Evolutionary conservation across 768 basidiomycete genomes (phyloP).

Genomic region (Lactarius psammicola): DNA sequence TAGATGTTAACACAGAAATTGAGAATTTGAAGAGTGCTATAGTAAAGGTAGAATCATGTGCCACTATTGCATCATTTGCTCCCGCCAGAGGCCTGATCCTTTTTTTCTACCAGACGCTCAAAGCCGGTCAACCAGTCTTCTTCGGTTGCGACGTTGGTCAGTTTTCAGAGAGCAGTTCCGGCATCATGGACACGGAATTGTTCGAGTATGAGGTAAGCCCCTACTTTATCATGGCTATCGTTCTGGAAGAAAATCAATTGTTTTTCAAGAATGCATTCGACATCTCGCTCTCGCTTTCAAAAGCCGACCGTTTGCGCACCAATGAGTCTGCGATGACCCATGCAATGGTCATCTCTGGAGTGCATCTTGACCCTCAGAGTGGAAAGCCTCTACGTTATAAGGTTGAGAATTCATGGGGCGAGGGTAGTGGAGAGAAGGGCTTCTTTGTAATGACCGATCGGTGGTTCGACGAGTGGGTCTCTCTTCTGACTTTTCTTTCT

Average conservation of each 20-base stretch:
- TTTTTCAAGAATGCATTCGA: slow-evolving; percentile 69
- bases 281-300: slow-evolving; percentile 74
- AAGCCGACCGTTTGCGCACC: slow-evolving; percentile 79
- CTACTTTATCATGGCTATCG: neutral
- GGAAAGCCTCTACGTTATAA: slow-evolving; percentile 88
- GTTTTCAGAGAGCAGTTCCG: slow-evolving; percentile 62
- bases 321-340: slow-evolving; percentile 93
- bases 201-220: slow-evolving; percentile 72
- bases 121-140: slow-evolving; percentile 87
- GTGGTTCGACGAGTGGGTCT: slow-evolving; percentile 87
- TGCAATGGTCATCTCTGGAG: slow-evolving; percentile 92
- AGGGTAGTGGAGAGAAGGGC: slow-evolving; percentile 72
- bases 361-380: slow-evolving; percentile 69
- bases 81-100: neutral
- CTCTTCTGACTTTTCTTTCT: slow-evolving; percentile 9
- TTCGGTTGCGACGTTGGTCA: slow-evolving; percentile 97
- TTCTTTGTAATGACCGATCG: slow-evolving; percentile 89
- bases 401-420: slow-evolving; percentile 96
- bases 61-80: neutral
- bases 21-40: slow-evolving; percentile 79
- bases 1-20: slow-evolving; percentile 88
- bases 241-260: neutral
- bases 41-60: slow-evolving; percentile 52
- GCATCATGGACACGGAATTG: slow-evolving; percentile 84
- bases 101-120: slow-evolving; percentile 44